Conservation (phyloP, 140 eudicot genomes). For the Flaveria floridana region DNA sequence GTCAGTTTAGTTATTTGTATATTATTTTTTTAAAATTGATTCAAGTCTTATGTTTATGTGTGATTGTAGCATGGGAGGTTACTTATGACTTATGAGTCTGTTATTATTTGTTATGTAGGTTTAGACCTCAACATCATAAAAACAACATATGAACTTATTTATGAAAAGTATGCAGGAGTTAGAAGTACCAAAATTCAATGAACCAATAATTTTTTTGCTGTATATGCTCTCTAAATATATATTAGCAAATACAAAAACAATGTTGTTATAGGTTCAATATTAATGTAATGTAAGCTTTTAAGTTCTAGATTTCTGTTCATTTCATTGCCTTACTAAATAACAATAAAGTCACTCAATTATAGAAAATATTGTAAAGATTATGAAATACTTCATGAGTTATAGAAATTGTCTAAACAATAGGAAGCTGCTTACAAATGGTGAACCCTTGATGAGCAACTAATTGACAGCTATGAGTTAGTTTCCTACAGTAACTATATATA, state of each 20-base stretch:
- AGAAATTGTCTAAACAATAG: background rate
- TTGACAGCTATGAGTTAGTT: background rate
- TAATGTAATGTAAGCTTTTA: background rate
- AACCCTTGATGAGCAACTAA: background rate
- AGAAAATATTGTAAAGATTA: background rate
- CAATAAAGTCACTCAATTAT: background rate
- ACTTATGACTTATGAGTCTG: background rate
- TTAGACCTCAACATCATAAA: background rate
- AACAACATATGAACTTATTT: background rate
- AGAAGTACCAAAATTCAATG: background rate
- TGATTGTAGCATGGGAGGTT: background rate
- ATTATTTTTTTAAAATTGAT: background rate
- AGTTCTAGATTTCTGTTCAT: background rate
- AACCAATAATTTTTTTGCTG: background rate
- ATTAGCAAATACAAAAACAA: background rate
- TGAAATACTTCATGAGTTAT: background rate
- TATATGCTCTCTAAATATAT: background rate
- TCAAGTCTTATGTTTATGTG: background rate
- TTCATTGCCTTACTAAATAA: background rate
- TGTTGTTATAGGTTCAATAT: background rate
- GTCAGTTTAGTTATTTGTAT: slow-evolving; percentile 28
- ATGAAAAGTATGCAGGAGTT: background rate
- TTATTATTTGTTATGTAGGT: background rate
- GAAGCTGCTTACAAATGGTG: background rate
- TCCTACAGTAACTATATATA: background rate